These are phyloP conservation scores for Botrytis squamosa DNA, from an alignment of 2,329 filamentous ascomycete genomes.

Conservation along the genomic window DNA sequence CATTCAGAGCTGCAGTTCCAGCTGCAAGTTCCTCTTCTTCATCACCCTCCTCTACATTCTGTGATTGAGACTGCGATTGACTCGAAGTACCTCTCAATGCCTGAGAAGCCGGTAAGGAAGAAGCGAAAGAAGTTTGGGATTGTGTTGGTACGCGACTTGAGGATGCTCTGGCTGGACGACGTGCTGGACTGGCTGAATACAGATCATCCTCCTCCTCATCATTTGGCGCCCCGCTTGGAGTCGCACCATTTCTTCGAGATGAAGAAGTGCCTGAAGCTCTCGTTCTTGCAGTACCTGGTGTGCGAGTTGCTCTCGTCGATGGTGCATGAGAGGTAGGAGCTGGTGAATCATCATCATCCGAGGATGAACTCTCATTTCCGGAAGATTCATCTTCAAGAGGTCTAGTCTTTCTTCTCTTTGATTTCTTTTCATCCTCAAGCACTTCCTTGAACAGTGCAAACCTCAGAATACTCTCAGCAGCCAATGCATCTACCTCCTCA, in stretches of 20 bases:
- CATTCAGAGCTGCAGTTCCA: conserved; percentile 33
- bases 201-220: conserved; percentile 44
- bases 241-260: conserved; percentile 35
- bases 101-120: conserved; percentile 41
- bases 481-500: conserved; percentile 82
- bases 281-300: conserved; percentile 39
- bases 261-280: conserved; percentile 27
- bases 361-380: conserved; percentile 58
- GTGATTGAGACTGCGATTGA: conserved; percentile 24
- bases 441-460: conserved; percentile 98
- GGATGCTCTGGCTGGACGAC: conserved; percentile 24
- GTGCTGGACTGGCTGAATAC: conserved; percentile 38
- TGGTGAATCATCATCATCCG: conserved; percentile 37
- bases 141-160: conserved; percentile 24
- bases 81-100: conserved; percentile 35
- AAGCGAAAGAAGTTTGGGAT: conserved; percentile 44
- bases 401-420: conserved; percentile 74
- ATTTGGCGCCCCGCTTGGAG: conserved; percentile 19
- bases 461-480: conserved; percentile 84
- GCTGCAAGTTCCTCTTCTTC: conserved; percentile 20
- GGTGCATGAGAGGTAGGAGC: conserved; percentile 28
- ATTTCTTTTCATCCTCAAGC: conserved; percentile 72
- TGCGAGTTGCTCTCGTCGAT: conserved; percentile 38
- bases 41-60: conserved; percentile 30
- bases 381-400: conserved; percentile 57